These are phyloP conservation scores for Saururus chinensis DNA, from an alignment of 164 flowering plant genomes.

Conservation along the genomic window DNA sequence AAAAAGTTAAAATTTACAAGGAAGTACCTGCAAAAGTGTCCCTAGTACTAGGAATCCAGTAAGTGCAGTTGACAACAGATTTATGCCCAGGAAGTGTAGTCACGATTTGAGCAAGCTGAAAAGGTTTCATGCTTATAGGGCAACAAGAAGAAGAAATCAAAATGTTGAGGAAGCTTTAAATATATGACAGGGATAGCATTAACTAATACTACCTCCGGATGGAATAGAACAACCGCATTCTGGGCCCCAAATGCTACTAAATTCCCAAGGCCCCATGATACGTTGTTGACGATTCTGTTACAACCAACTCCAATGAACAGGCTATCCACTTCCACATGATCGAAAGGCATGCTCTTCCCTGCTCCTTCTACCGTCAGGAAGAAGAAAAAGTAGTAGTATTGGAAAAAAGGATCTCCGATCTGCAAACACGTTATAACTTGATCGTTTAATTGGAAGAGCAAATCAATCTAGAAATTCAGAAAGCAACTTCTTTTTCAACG, in stretches of 20 bases:
- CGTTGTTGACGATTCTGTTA: slow-evolving; percentile 83
- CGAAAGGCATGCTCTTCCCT: neutral
- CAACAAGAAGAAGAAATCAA: neutral
- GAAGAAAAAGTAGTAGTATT: neutral
- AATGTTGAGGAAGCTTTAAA: neutral
- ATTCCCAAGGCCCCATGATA: slow-evolving; percentile 85
- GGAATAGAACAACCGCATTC: slow-evolving; percentile 79
- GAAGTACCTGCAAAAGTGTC: slow-evolving; percentile 64
- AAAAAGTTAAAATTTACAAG: no score
- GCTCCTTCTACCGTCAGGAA: neutral
- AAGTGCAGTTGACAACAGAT: slow-evolving; percentile 78
- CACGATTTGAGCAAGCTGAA: slow-evolving; percentile 69
- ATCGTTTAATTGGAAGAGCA: no score
- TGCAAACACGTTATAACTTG: no score
- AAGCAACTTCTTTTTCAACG: no score
- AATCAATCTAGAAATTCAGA: no score
- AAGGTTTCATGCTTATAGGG: neutral
- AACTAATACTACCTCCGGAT: slow-evolving; percentile 44
- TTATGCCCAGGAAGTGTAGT: slow-evolving; percentile 92
- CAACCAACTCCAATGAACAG: slow-evolving; percentile 89
- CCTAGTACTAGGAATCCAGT: slow-evolving; percentile 74
- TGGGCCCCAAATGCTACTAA: slow-evolving; percentile 83
- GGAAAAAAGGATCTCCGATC: no score
- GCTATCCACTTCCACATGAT: slow-evolving; percentile 31
- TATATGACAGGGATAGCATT: neutral